Evolutionary conservation across 1,284 basidiomycete genomes (phyloP), one percentile per base, ranked within the genome.

Genomic region (Rhodotorula sp.): DNA sequence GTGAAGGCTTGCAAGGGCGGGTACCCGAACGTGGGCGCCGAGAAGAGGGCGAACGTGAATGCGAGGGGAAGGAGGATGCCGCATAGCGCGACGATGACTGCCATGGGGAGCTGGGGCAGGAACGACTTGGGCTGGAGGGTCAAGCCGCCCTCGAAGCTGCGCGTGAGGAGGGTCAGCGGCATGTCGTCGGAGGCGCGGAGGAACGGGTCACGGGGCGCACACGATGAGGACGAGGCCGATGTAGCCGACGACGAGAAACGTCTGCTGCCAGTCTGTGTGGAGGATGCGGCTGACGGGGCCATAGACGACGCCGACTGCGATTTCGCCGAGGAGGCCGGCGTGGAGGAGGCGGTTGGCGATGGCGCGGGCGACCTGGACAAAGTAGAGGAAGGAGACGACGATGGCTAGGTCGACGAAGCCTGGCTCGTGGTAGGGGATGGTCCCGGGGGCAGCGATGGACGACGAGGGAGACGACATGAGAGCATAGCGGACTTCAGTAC

Each of bases 191-290:
- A 54, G 44, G n/a, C 45, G 12, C 16, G 46, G 13, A 41, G 25
- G 25, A 21, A 5, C 1, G 25, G 42, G 45, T 14, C 41, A 25
- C 55, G 10, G 45, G 7, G 34, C 17, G 19, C 83, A 68, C 44
- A 87, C 84, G 57, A 87, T 81, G 10, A 86, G 78, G n/a, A 87
- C 80, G 21, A 87, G 79, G 1, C 86, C 86, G 1, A 87, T 70
- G 66, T 87, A 87, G 0, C 86, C 86, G 12, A 87, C 57, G 0
- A 80, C 79, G 10, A 84, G 81, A 64, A 86, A 82, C 0, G 85
- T 81, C 14, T 81, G 75, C 71, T 86, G 80, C 82, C 84, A 85
- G 12, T 79, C 77, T 0, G 67, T 16, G 0, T 81, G 80, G 0
- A 87, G 77, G 64, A 86, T 83, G 44, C 78, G 80, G 0, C 82